Conservation (phyloP, 176 grass and related monocot genomes). For the Urochloa ruziziensis region DNA sequence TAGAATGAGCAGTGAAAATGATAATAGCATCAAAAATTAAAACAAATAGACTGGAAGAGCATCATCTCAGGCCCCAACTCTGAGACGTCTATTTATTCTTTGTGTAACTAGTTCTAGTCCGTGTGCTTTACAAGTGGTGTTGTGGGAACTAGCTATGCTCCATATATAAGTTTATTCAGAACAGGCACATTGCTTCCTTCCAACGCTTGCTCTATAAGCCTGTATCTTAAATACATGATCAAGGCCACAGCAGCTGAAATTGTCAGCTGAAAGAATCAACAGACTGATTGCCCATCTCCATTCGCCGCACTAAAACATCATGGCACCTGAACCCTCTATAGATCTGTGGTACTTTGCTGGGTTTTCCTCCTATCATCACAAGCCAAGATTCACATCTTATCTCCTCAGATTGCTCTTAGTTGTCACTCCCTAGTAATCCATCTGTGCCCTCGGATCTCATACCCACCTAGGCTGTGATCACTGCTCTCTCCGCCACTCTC, state of each 20-base stretch:
- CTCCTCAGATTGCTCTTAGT: background rate
- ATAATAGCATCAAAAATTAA: background rate
- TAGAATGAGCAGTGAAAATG: background rate
- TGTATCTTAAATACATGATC: constrained; percentile 7
- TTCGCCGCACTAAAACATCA: background rate
- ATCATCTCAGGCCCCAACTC: background rate
- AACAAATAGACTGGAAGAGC: background rate
- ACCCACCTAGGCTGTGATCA: constrained; percentile 54
- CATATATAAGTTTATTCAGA: background rate
- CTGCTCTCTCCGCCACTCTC: constrained; percentile 71
- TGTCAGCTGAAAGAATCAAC: constrained; percentile 6
- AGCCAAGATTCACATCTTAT: background rate
- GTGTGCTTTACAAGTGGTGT: constrained; percentile 20
- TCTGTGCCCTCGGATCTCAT: constrained; percentile 57
- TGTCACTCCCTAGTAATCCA: constrained; percentile 75
- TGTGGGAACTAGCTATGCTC: background rate
- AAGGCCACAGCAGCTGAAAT: background rate
- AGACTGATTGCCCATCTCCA: background rate
- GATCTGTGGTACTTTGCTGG: background rate
- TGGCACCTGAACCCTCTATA: background rate
- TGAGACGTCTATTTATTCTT: background rate
- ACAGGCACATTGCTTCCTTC: background rate
- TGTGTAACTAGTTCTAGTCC: background rate
- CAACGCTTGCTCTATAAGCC: background rate
- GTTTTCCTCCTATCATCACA: background rate